Evolutionary conservation across 2,329 filamentous ascomycete species (phyloP).

Genomic region (Colletotrichum chrysophilum): DNA sequence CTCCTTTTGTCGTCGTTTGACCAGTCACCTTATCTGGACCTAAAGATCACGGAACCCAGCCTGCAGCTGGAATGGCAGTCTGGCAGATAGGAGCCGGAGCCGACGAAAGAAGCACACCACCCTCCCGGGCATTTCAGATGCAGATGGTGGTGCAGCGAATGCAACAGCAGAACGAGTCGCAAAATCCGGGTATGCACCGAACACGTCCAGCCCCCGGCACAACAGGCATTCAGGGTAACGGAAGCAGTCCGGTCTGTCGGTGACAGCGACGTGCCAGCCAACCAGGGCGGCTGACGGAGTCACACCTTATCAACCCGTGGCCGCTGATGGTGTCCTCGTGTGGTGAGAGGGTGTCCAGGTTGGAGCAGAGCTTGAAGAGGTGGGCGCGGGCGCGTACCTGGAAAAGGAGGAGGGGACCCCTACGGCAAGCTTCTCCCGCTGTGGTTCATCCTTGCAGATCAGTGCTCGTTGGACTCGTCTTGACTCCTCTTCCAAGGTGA

Average conservation of each 20-base stretch:
- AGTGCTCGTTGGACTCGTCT: background rate
- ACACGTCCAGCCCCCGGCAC: background rate
- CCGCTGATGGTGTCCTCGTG: constrained; percentile 16
- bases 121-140: background rate
- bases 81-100: background rate
- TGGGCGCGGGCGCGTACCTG: constrained; percentile 20
- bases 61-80: background rate
- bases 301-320: background rate
- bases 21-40: background rate
- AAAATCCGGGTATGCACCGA: background rate
- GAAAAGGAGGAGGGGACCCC: constrained; percentile 7
- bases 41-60: background rate
- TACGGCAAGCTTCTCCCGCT: background rate
- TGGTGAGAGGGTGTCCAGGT: background rate
- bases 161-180: background rate
- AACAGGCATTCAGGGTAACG: background rate
- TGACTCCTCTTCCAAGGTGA: background rate
- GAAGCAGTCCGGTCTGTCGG: constrained; percentile 8
- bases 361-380: background rate
- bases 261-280: constrained; percentile 18
- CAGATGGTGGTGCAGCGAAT: constrained; percentile 2
- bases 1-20: background rate
- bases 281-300: background rate
- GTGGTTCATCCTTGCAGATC: constrained; percentile 6
- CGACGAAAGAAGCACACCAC: background rate